These are phyloP conservation scores for Cladophialophora exuberans DNA, from an alignment of 2,329 filamentous ascomycete species.

Conservation along the genomic window DNA sequence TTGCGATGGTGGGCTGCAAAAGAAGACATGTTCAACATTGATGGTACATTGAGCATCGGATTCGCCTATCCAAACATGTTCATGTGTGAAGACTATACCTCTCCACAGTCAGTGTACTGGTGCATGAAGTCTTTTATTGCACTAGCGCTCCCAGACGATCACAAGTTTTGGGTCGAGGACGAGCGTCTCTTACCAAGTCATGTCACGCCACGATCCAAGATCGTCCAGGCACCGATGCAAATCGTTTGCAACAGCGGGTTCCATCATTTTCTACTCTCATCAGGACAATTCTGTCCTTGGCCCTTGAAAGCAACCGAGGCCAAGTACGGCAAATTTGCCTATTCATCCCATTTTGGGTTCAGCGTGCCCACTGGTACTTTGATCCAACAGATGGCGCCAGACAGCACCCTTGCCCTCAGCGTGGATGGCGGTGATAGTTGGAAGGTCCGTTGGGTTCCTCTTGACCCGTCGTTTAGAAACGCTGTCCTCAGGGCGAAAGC, in stretches of 20 bases:
- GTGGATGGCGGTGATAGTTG: no score
- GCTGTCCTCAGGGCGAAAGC: no score
- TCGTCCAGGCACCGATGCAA: not conserved
- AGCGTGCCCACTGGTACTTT: conserved; percentile 43
- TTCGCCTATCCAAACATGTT: not conserved
- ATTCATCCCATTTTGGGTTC: conserved; percentile 54
- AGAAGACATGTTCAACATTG: not conserved
- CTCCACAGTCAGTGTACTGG: not conserved
- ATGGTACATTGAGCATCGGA: not conserved
- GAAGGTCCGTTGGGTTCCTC: no score
- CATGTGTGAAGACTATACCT: not conserved
- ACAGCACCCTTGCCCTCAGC: not conserved
- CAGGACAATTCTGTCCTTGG: not conserved
- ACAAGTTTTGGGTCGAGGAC: not conserved
- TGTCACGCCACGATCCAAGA: not conserved
- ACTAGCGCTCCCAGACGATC: not conserved
- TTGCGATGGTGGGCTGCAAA: not conserved
- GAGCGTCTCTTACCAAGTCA: no score
- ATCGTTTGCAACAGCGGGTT: not conserved
- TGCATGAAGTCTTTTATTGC: not conserved
- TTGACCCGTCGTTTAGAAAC: no score
- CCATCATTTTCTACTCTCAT: not conserved
- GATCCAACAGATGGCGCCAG: not conserved
- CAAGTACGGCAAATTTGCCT: conserved; percentile 55
- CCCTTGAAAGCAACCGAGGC: conserved; percentile 45